phyloP scores from a whole-genome alignment of 495 filamentous ascomycete genomes.

The Penicillium antarcticum region DNA sequence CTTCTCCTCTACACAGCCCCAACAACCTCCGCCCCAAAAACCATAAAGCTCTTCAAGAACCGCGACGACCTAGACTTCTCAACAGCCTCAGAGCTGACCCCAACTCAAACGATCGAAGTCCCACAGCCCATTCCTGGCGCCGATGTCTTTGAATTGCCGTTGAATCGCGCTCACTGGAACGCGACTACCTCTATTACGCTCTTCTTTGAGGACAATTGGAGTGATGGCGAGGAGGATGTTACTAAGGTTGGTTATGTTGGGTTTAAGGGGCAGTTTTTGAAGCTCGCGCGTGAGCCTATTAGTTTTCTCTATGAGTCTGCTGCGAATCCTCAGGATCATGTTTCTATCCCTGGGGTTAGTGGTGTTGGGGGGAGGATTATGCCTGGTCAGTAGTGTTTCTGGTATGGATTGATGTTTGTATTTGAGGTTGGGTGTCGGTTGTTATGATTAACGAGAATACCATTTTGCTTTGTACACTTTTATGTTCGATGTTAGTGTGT shows the following conservation, averaged over 20 bases:
- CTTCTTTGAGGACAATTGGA: constrained; percentile 72
- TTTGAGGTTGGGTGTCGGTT: background rate
- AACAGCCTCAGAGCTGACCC: constrained; percentile 60
- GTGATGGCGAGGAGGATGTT: constrained; percentile 67
- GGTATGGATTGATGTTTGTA: background rate
- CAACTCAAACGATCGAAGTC: constrained; percentile 77
- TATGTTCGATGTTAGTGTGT: background rate
- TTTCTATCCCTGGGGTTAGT: constrained; percentile 45
- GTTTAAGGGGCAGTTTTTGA: constrained; percentile 91
- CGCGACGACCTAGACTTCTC: constrained; percentile 81
- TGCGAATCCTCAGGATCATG: constrained; percentile 85
- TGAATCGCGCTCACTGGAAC: constrained; percentile 87
- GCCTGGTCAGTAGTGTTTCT: constrained; percentile 31
- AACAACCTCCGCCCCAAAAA: constrained; percentile 69
- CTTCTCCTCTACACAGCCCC: constrained; percentile 77
- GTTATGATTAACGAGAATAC: constrained; percentile 3
- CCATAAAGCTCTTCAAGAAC: constrained; percentile 82
- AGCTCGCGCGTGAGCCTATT: constrained; percentile 74
- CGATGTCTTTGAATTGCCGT: constrained; percentile 78
- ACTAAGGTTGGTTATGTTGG: constrained; percentile 80
- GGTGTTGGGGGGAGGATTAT: constrained; percentile 37
- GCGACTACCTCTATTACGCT: constrained; percentile 70
- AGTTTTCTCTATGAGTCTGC: constrained; percentile 91
- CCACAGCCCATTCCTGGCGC: constrained; percentile 59
- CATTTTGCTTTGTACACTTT: background rate